phyloP scores from a whole-genome alignment of 108 stramenopile genomes.

The Cyclotella kingstonii region DNA sequence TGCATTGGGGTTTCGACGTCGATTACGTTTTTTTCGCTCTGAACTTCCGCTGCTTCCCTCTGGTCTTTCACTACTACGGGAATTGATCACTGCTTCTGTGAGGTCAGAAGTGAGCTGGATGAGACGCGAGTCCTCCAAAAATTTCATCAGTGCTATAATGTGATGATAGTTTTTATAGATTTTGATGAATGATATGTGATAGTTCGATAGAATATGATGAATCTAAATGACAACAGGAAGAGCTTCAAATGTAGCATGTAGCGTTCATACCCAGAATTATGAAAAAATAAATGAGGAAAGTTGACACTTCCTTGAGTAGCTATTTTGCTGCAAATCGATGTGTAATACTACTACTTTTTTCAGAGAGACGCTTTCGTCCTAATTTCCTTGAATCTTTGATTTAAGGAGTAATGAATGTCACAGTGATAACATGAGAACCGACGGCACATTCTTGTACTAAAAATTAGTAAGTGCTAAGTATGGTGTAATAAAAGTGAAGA shows the following conservation, averaged over 20 bases:
- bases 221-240: no score
- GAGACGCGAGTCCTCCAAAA: slow-evolving; percentile 72
- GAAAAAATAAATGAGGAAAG: no score
- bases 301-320: no score
- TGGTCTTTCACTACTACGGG: slow-evolving; percentile 23
- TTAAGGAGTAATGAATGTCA: slow-evolving; percentile 16
- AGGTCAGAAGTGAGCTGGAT: slow-evolving; percentile 70
- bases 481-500: no score
- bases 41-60: slow-evolving; percentile 1
- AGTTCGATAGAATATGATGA: neutral
- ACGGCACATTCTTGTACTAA: slow-evolving; percentile 9
- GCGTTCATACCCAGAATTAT: no score
- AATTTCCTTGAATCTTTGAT: slow-evolving; percentile 1
- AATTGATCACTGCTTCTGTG: slow-evolving; percentile 53
- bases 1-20: neutral
- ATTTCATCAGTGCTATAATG: slow-evolving; percentile 60
- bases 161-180: no score
- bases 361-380: neutral
- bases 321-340: neutral
- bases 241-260: no score
- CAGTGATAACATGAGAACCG: slow-evolving; percentile 13
- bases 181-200: neutral
- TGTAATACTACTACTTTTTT: neutral
- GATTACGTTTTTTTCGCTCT: neutral
- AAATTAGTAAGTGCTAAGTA: no score